Percentiles rank a stretch among this genome's conserved stretches.
Conservation (phyloP, 139 green algal genomes). For the Ostreobium quekettii region DNA sequence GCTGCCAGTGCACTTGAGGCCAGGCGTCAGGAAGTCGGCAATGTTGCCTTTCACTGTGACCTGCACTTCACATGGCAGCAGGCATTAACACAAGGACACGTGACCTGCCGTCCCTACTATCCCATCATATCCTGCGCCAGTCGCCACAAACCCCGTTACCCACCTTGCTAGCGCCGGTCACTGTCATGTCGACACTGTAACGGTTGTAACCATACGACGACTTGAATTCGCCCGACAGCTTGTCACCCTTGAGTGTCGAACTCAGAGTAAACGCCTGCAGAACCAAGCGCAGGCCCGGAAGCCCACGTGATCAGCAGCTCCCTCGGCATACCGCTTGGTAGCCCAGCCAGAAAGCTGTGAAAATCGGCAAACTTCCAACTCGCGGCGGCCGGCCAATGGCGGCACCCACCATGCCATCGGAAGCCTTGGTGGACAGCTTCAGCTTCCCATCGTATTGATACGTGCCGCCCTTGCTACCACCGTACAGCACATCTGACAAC, state of each 20-base stretch:
- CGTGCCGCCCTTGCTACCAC: background rate
- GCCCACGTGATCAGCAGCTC: no score
- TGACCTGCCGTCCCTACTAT: background rate
- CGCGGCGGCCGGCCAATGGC: no score
- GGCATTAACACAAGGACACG: background rate
- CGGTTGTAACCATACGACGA: slow-evolving; percentile 1
- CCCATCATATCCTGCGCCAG: background rate
- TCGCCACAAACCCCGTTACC: background rate
- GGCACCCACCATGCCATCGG: slow-evolving; percentile 5
- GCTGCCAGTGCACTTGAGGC: background rate
- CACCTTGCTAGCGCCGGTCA: slow-evolving; percentile 2
- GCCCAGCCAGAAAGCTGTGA: no score
- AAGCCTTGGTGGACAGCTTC: slow-evolving; percentile 4
- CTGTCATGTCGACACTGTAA: slow-evolving; percentile 6
- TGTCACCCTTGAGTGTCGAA: background rate
- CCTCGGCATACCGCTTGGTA: no score
- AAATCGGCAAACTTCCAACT: no score
- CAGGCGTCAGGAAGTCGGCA: slow-evolving; percentile 13
- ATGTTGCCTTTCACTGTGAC: slow-evolving; percentile 1
- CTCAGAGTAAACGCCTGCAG: slow-evolving; percentile 10
- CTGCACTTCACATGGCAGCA: background rate
- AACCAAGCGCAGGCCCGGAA: no score
- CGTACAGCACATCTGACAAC: slow-evolving; percentile 15
- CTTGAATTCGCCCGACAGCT: background rate
- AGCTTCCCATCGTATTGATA: slow-evolving; percentile 12